Evolutionary conservation across 176 grass and related monocot genomes (phyloP).

Genomic region (Avena sativa): DNA sequence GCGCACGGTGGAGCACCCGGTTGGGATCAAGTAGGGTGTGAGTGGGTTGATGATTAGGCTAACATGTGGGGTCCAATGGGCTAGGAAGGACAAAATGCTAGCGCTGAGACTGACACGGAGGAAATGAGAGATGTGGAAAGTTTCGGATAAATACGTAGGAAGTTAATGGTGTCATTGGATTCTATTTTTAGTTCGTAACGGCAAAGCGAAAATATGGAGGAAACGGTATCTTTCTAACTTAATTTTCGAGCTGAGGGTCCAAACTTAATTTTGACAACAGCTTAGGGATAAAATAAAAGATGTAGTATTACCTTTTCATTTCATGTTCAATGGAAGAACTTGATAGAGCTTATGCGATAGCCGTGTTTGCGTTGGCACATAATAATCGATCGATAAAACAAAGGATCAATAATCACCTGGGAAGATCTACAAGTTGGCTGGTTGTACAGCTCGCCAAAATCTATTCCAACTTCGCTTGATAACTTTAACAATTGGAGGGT

Average conservation of each 20-base stretch:
- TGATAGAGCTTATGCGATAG: not conserved
- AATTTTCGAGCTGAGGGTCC: not conserved
- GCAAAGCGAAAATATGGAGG: not conserved
- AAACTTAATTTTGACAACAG: not conserved
- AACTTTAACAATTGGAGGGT: no score
- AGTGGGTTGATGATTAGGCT: not conserved
- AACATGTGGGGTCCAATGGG: not conserved
- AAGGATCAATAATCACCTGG: not conserved
- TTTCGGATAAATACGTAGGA: not conserved
- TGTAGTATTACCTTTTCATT: not conserved
- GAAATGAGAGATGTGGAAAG: not conserved
- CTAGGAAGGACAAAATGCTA: not conserved
- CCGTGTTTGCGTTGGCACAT: not conserved
- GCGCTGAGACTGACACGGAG: not conserved
- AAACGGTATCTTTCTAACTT: not conserved
- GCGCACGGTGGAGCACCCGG: not conserved
- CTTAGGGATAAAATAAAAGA: not conserved
- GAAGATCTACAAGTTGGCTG: conserved; percentile 25
- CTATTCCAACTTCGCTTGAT: not conserved
- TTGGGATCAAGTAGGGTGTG: not conserved
- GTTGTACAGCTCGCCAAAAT: not conserved
- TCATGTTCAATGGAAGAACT: not conserved
- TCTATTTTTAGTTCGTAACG: not conserved
- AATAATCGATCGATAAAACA: not conserved
- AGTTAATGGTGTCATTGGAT: not conserved